These are phyloP conservation scores for Epichloe coenophiala DNA, from an alignment of 2,329 filamentous ascomycete genomes.

Conservation along the genomic window DNA sequence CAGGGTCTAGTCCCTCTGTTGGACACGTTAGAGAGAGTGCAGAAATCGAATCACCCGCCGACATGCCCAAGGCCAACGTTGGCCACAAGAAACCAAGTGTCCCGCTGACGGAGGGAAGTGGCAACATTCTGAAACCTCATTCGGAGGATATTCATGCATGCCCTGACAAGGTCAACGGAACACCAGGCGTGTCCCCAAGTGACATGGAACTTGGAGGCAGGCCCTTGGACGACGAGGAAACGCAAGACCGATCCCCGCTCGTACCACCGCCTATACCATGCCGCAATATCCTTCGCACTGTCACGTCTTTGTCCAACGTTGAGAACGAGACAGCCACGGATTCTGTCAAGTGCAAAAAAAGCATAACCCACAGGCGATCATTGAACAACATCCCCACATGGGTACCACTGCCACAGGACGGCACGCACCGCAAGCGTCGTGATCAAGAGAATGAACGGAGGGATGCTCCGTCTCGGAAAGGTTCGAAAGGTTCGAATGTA, in stretches of 20 bases:
- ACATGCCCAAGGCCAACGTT: neutral
- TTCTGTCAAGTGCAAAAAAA: neutral
- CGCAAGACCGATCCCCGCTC: neutral
- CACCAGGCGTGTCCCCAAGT: neutral
- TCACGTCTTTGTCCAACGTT: neutral
- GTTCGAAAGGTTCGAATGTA: conserved; percentile 10
- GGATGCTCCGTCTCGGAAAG: conserved; percentile 12
- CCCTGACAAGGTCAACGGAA: neutral
- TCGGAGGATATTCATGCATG: neutral
- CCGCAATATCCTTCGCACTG: conserved; percentile 1
- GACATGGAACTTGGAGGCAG: neutral
- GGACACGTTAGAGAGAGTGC: conserved; percentile 36
- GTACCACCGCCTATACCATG: neutral
- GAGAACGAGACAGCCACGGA: neutral
- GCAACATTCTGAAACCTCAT: neutral
- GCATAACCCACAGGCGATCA: conserved; percentile 13
- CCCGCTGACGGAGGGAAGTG: neutral
- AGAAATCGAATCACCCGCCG: conserved; percentile 28
- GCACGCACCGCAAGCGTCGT: conserved; percentile 10
- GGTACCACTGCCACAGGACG: conserved; percentile 8
- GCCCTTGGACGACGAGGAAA: neutral
- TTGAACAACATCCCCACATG: conserved; percentile 12
- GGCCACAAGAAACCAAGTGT: neutral
- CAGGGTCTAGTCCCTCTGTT: conserved; percentile 5
- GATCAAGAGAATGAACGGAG: conserved; percentile 9